Percentiles rank a stretch among this genome's conserved stretches.
Evolutionary conservation across 2,329 filamentous ascomycete genomes (phyloP).

Genomic region (Xylariaceae sp.): DNA sequence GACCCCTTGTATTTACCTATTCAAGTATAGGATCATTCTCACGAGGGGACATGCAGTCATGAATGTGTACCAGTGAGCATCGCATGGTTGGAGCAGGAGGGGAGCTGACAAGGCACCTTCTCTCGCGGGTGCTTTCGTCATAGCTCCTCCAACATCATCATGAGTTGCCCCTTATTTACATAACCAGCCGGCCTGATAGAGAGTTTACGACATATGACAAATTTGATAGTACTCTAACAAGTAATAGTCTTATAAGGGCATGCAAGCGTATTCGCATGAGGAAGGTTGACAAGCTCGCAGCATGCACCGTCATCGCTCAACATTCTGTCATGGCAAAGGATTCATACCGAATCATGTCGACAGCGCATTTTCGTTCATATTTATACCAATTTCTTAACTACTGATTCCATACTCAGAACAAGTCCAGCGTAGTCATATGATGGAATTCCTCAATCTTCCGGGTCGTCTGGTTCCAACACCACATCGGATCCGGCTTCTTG

Average conservation of each 20-base stretch:
- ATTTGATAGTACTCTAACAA: background rate
- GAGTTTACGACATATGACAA: background rate
- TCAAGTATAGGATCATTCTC: too few relatives aligned
- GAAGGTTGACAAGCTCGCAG: background rate
- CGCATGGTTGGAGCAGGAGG: too few relatives aligned
- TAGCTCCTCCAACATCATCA: background rate
- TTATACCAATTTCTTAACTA: background rate
- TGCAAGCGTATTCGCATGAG: background rate
- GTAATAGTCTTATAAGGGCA: background rate
- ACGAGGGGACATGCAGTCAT: too few relatives aligned
- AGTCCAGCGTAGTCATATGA: slow-evolving; percentile 14
- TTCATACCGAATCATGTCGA: background rate
- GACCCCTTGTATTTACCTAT: too few relatives aligned
- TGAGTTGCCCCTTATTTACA: background rate
- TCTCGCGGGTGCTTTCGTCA: slow-evolving; percentile 5
- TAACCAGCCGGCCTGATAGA: background rate
- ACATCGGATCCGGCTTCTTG: slow-evolving; percentile 19
- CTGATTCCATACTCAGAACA: slow-evolving; percentile 7
- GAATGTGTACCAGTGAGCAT: too few relatives aligned
- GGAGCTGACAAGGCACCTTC: too few relatives aligned
- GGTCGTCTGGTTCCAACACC: slow-evolving; percentile 18
- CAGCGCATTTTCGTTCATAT: background rate
- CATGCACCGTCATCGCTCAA: background rate
- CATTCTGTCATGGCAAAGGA: background rate
- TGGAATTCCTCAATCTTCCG: slow-evolving; percentile 14